Evolutionary conservation across 2,329 filamentous ascomycete species (phyloP).

Genomic region (Teratosphaeria pseudoeucalypti): DNA sequence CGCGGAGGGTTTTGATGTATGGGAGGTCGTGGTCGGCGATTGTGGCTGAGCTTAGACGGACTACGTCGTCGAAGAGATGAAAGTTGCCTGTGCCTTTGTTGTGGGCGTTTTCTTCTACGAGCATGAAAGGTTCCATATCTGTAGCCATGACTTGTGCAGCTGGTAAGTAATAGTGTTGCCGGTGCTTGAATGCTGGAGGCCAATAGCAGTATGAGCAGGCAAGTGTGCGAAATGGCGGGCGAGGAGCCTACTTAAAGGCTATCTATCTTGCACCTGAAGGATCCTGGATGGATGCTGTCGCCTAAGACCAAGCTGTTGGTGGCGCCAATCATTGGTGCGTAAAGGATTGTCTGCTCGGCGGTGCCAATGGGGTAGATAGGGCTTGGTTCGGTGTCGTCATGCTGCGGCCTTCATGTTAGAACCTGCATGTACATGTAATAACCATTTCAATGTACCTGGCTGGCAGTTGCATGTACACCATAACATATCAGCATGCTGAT

Average conservation of each 20-base stretch:
- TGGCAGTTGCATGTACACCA: no score
- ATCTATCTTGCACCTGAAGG: not conserved
- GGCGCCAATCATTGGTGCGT: not conserved
- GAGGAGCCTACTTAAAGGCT: not conserved
- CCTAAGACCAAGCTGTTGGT: not conserved
- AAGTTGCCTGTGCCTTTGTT: conserved; percentile 4
- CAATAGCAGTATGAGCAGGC: not conserved
- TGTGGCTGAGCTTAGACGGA: conserved; percentile 26
- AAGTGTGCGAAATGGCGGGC: no score
- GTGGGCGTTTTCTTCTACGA: conserved; percentile 17
- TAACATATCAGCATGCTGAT: no score
- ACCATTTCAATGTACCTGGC: no score
- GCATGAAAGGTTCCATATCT: conserved; percentile 23
- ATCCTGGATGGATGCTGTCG: not conserved
- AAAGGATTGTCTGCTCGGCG: not conserved
- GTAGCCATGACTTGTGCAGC: not conserved
- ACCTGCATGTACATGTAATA: no score
- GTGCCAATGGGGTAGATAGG: not conserved
- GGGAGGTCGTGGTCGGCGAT: conserved; percentile 31
- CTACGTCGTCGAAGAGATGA: conserved; percentile 28
- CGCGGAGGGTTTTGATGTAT: conserved; percentile 27
- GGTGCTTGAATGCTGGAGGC: not conserved
- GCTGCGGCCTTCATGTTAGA: no score
- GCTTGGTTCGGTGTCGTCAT: not conserved
- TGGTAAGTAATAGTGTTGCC: not conserved